These are phyloP conservation scores for Cenchrus purpureus DNA, from an alignment of 176 grass and related monocot genomes.

Conservation along the genomic window DNA sequence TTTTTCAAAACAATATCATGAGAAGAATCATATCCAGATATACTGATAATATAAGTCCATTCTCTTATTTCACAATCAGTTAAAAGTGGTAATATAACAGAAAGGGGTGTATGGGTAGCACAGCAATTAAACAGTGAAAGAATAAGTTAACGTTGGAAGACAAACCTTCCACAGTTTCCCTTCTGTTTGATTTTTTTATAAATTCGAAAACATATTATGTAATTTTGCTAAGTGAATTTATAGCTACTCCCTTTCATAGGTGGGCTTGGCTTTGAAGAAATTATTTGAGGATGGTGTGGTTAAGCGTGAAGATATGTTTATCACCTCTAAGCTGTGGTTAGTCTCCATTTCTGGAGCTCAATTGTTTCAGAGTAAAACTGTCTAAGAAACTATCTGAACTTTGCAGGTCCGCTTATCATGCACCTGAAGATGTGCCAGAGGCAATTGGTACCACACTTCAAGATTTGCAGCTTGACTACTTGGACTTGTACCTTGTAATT, in stretches of 20 bases:
- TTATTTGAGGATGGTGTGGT: conserved; percentile 65
- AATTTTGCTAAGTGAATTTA: conserved; percentile 11
- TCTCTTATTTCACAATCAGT: background rate
- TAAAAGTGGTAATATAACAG: conserved; percentile 2
- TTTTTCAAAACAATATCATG: background rate
- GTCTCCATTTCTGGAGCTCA: conserved; percentile 25
- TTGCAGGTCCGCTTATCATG: conserved; percentile 40
- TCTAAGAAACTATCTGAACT: background rate
- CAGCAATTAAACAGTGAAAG: background rate
- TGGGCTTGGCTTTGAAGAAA: conserved; percentile 74
- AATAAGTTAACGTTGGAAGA: background rate
- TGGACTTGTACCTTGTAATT: conserved; percentile 50
- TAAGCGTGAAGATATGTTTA: conserved; percentile 76
- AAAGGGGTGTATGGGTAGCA: background rate
- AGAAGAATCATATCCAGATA: background rate
- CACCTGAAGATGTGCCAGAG: conserved; percentile 47
- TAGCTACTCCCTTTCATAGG: conserved; percentile 34
- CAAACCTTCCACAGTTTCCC: conserved; percentile 1
- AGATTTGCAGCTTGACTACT: conserved; percentile 50
- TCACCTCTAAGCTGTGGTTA: conserved; percentile 92
- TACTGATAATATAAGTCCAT: background rate
- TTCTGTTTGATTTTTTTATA: background rate
- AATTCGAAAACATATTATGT: background rate
- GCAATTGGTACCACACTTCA: conserved; percentile 30
- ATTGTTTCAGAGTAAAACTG: background rate